Base-by-base conservation (phyloP, 2,329 filamentous ascomycete species). In the Fusarium praegraminearum region DNA sequence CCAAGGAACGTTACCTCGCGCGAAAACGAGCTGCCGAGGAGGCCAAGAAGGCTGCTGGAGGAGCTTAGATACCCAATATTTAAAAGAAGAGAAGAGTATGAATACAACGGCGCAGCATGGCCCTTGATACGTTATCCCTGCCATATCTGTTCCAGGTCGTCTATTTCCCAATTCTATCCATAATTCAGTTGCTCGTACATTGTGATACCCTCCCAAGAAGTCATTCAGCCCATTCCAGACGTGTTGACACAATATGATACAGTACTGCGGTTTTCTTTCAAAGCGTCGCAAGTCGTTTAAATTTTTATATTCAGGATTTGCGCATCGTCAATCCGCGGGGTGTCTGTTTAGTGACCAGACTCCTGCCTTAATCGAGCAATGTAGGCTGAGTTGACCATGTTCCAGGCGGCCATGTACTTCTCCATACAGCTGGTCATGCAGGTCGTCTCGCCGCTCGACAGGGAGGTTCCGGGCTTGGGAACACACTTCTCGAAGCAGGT, bases 361-460 rank as follows among this genome's bases (percentile, higher is more conserved):
- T 90, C 89, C 70, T 85, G 84, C 79, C 90, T 88, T 80, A 89
- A 80, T 72, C 87, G 85, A 67, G 80, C 80, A 75, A 93, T 87
- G 78, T 93, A 93, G 41, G 89, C 85, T 49, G 84, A 80, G 82
- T 90, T 91, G 76, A 93, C 89, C 68, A 86, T 83, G 81, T 94
- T 94, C 92, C 92, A 95, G 13, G 91, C 87, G 33, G 85, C 82
- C 85, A 94, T 93, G 84, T 94, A 95, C 81, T 94, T 94, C 75
- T 94, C 91, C 88, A 94, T 92, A 83, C 92, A 95, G 65, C 86
- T 84, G 22, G 87, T 92, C 76, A 92, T 85, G 83, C 92, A 95
- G 24, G 86, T 84, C 76, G 89, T 84, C 79, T 95, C 92, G 80
- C 86, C 80, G 80, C 85, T 87, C 51, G 89, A 90, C 58, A 94